Evolutionary conservation across 192 early-diverging fungal genomes (phyloP).

Genomic region (Coemansia sp.): DNA sequence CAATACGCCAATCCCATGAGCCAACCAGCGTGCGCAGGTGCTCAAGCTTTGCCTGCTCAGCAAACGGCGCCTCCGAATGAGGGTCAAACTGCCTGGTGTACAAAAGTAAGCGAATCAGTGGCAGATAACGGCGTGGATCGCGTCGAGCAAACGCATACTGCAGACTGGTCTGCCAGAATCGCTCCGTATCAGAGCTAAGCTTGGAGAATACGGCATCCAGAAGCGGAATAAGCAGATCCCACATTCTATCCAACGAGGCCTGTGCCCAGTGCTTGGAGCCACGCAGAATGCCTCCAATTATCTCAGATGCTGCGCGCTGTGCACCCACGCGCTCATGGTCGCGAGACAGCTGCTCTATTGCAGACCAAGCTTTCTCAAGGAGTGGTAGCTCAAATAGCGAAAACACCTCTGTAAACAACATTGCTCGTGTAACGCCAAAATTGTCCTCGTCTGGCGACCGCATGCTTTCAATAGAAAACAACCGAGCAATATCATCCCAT

Average conservation of each 20-base stretch:
- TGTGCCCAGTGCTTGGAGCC: constrained; percentile 86
- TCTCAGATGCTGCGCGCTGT: constrained; percentile 80
- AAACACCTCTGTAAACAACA: constrained; percentile 71
- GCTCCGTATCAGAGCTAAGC: constrained; percentile 71
- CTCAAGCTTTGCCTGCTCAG: constrained; percentile 78
- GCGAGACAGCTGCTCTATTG: constrained; percentile 56
- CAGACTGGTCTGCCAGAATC: constrained; percentile 74
- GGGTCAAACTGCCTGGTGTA: constrained; percentile 64
- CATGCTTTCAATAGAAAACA: constrained; percentile 67
- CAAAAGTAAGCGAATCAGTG: constrained; percentile 70
- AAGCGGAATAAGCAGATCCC: constrained; percentile 69
- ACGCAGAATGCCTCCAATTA: constrained; percentile 76
- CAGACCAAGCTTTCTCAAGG: constrained; percentile 56
- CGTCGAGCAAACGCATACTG: constrained; percentile 62
- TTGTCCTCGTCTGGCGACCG: constrained; percentile 61
- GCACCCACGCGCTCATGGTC: constrained; percentile 66
- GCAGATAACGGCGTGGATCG: constrained; percentile 78
- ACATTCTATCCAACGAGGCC: constrained; percentile 55
- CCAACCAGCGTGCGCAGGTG: constrained; percentile 63
- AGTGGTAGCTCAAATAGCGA: constrained; percentile 66
- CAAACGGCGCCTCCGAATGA: constrained; percentile 76
- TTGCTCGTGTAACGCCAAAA: constrained; percentile 62
- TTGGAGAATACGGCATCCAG: constrained; percentile 61
- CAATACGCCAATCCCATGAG: constrained; percentile 71
- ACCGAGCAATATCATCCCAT: constrained; percentile 67